Conservation (phyloP, 75 land plant species). For the Sequoia sempervirens region DNA sequence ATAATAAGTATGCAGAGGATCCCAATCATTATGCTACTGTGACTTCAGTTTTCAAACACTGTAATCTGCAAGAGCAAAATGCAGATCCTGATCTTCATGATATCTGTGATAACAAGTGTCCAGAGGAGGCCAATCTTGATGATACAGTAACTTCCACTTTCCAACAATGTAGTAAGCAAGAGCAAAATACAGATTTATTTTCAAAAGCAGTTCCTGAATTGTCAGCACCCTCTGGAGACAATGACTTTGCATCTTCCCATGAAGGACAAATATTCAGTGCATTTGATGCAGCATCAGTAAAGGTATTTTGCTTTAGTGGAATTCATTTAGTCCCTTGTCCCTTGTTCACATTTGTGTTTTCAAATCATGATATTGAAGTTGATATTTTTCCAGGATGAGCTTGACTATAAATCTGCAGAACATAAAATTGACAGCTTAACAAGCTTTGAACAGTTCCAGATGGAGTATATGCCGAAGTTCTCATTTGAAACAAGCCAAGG, state of each 20-base stretch:
- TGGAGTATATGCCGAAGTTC: conserved; percentile 26
- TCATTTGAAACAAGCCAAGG: conserved; percentile 14
- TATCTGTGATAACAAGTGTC: neutral
- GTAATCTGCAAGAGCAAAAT: neutral
- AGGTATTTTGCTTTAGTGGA: neutral
- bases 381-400: conserved; percentile 19
- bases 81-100: neutral
- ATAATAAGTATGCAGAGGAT: neutral
- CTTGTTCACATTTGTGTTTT: neutral
- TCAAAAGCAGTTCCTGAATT: neutral
- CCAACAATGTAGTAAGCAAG: neutral
- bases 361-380: conserved; percentile 1
- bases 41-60: neutral
- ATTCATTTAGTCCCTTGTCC: neutral
- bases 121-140: neutral
- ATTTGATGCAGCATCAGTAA: neutral
- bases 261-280: neutral
- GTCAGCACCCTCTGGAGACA: neutral
- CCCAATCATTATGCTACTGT: neutral
- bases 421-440: conserved; percentile 25
- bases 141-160: neutral
- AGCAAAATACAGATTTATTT: neutral
- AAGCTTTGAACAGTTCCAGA: conserved; percentile 31
- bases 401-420: conserved; percentile 4
- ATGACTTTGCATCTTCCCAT: neutral